Evolutionary conservation across 2,329 filamentous ascomycete genomes (phyloP).

Genomic region (Cladosporium sp.): DNA sequence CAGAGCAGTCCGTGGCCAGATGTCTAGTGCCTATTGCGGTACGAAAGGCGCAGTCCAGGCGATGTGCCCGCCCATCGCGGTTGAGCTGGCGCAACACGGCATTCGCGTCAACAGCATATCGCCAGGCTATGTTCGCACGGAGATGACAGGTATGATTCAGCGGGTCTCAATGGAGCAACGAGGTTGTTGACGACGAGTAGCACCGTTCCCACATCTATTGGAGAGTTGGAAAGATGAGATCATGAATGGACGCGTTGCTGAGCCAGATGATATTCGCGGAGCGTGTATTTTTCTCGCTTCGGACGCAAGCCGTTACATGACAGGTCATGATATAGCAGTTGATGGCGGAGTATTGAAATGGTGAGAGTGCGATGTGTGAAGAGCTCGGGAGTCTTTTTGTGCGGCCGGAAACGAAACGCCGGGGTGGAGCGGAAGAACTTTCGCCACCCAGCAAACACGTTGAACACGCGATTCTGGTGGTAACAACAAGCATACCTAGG

Average conservation of each 20-base stretch:
- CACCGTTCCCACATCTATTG: conserved; percentile 43
- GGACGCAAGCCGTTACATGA: conserved; percentile 46
- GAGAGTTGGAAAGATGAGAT: conserved; percentile 49
- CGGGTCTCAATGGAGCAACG: neutral
- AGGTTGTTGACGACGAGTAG: conserved; percentile 4
- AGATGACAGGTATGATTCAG: conserved; percentile 34
- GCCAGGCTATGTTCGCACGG: conserved; percentile 32
- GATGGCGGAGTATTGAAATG: conserved; percentile 34
- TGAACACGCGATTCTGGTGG: no score
- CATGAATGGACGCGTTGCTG: conserved; percentile 45
- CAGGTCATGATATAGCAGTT: conserved; percentile 43
- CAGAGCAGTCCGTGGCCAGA: conserved; percentile 48
- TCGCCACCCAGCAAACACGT: no score
- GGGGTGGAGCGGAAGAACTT: no score
- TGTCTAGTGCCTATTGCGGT: conserved; percentile 38
- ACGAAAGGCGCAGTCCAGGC: conserved; percentile 42
- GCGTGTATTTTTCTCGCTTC: conserved; percentile 48
- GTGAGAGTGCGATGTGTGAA: neutral
- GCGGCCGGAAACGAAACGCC: no score
- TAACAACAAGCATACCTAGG: no score
- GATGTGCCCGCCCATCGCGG: conserved; percentile 38
- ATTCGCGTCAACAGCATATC: conserved; percentile 32
- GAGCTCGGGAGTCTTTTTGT: no score
- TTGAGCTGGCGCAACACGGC: conserved; percentile 32
- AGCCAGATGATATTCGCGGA: conserved; percentile 49